Evolutionary conservation across 805 yeast genomes (phyloP).

Genomic region (Hanseniaspora guilliermondii): DNA sequence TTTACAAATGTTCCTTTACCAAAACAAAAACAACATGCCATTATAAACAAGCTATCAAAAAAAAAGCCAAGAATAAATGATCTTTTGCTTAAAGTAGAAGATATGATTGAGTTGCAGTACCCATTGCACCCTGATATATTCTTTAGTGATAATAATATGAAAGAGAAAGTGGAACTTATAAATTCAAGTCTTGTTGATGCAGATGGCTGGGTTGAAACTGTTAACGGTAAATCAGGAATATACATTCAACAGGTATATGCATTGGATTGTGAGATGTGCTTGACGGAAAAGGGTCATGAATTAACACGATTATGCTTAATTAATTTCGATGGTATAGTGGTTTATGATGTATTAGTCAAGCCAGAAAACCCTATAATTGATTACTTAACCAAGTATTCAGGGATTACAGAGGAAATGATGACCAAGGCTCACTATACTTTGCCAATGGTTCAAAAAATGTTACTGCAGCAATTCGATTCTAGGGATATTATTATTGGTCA

Average conservation of each 20-base stretch:
- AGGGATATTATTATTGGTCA: constrained; percentile 75
- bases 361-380: constrained; percentile 66
- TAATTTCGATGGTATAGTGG: constrained; percentile 44
- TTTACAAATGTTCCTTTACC: constrained; percentile 47
- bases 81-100: constrained; percentile 39
- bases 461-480: constrained; percentile 39
- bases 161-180: constrained; percentile 15
- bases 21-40: constrained; percentile 40
- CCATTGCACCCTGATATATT: constrained; percentile 44
- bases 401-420: constrained; percentile 65
- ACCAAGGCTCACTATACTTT: constrained; percentile 50
- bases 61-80: constrained; percentile 38
- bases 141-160: constrained; percentile 16
- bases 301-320: constrained; percentile 69
- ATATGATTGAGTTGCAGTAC: constrained; percentile 39
- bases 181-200: constrained; percentile 12
- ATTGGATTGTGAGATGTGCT: constrained; percentile 90
- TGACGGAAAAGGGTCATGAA: constrained; percentile 46
- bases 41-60: constrained; percentile 23
- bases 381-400: constrained; percentile 74
- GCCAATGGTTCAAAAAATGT: constrained; percentile 50
- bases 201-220: constrained; percentile 14
- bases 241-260: constrained; percentile 59
- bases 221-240: constrained; percentile 30
- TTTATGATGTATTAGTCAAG: constrained; percentile 64